A percentile compares a stretch with the other conserved stretches of the same genome.
Evolutionary conservation across 305 asterid genomes (phyloP).

Genomic region (Nicotiana rustica): DNA sequence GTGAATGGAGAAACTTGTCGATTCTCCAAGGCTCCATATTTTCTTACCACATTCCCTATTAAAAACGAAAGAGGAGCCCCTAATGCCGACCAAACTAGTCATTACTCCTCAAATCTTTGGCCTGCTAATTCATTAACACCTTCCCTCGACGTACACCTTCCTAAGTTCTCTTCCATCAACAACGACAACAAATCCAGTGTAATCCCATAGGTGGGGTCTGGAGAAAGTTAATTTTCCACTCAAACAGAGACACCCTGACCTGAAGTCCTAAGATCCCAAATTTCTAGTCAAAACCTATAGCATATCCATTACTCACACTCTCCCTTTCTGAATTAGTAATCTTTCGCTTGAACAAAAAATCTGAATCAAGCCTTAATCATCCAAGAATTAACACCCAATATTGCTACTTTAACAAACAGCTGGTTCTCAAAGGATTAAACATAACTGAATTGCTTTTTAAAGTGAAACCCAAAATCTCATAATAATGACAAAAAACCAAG

Average conservation of each 20-base stretch:
- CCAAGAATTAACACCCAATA: constrained; percentile 7
- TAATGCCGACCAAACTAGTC: not conserved
- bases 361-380: not conserved
- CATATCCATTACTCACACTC: not conserved
- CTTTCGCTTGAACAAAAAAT: not conserved
- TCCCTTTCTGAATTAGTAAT: not conserved
- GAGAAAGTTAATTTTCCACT: not conserved
- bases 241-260: constrained; percentile 2
- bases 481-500: not conserved
- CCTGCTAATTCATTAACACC: not conserved
- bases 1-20: not conserved
- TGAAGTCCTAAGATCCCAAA: not conserved
- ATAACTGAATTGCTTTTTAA: not conserved
- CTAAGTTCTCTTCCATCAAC: not conserved
- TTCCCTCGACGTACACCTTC: not conserved
- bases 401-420: not conserved
- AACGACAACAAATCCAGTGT: too few species aligned
- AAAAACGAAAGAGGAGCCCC: not conserved
- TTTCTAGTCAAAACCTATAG: not conserved
- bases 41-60: not conserved
- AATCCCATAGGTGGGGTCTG: too few species aligned
- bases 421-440: not conserved
- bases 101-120: not conserved
- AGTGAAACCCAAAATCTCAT: constrained; percentile 2
- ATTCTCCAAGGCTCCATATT: constrained; percentile 4